Conservation (phyloP, 352 stramenopile species). For the Saprolegnia diclina region DNA sequence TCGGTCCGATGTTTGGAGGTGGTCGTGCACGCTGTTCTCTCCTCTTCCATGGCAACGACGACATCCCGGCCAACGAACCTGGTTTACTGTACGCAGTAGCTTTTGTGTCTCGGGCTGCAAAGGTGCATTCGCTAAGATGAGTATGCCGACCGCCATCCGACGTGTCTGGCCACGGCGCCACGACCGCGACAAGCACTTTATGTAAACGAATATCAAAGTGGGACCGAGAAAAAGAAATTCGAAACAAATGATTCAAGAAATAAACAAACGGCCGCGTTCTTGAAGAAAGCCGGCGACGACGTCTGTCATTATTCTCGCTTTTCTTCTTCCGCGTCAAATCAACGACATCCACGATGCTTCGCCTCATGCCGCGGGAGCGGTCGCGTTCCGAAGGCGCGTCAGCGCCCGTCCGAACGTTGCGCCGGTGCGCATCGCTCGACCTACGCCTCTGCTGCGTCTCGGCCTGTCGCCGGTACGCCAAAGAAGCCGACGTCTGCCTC, state of each 20-base stretch:
- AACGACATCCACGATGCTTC: background rate
- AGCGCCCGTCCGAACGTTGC: background rate
- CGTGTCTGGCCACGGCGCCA: no score
- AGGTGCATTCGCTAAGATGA: background rate
- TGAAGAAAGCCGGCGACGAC: background rate
- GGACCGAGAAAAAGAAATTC: constrained; percentile 1
- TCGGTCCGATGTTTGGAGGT: no score
- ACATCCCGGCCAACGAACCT: background rate
- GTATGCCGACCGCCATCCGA: background rate
- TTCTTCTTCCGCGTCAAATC: background rate
- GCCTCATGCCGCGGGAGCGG: background rate
- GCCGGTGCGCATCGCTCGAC: background rate
- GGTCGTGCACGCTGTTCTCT: no score
- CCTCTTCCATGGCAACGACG: no score
- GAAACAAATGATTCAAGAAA: background rate
- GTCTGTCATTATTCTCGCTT: background rate
- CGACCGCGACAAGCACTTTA: background rate
- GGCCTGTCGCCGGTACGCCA: constrained; percentile 10
- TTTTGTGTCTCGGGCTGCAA: background rate
- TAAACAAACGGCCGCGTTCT: background rate
- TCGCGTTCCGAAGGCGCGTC: background rate
- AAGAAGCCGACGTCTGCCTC: constrained; percentile 7
- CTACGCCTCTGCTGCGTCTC: background rate
- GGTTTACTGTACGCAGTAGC: background rate
- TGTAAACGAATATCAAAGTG: background rate